A percentile compares a stretch with the other conserved stretches of the same genome.
Evolutionary conservation across 176 grass and related monocot genomes (phyloP).

Genomic region (Saccharum spontaneum): DNA sequence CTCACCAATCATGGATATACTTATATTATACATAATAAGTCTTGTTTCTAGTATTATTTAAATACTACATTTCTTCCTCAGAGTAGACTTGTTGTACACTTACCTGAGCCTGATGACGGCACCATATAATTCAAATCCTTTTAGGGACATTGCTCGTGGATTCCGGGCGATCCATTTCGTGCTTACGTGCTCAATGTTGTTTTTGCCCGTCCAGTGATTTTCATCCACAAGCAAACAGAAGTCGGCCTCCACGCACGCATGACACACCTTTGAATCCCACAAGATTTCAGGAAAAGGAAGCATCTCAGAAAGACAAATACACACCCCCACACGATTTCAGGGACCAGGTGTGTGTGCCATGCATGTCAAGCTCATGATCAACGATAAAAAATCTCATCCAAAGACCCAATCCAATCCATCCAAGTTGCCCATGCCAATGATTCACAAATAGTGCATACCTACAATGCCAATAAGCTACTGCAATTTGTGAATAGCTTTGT

Average conservation of each 20-base stretch:
- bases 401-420: not conserved
- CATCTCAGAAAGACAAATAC: not conserved
- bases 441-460: not conserved
- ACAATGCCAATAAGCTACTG: not conserved
- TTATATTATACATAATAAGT: not conserved
- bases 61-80: not conserved
- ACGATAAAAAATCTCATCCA: slow-evolving; percentile 5
- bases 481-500: not conserved
- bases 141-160: no score
- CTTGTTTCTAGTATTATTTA: not conserved
- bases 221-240: not conserved
- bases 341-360: not conserved
- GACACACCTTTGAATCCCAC: not conserved
- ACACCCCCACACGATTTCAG: not conserved
- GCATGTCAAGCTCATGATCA: not conserved
- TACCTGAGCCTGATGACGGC: not conserved
- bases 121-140: not conserved
- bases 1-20: slow-evolving; percentile 2
- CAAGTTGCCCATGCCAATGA: slow-evolving; percentile 15
- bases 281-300: not conserved
- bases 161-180: not conserved
- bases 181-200: not conserved
- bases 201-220: not conserved
- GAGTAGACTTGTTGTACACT: not conserved
- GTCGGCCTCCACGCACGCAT: not conserved